Percentiles rank a stretch among this genome's conserved stretches.
Evolutionary conservation across 1,284 basidiomycete genomes (phyloP).

Genomic region (Ganoderma multipileum): DNA sequence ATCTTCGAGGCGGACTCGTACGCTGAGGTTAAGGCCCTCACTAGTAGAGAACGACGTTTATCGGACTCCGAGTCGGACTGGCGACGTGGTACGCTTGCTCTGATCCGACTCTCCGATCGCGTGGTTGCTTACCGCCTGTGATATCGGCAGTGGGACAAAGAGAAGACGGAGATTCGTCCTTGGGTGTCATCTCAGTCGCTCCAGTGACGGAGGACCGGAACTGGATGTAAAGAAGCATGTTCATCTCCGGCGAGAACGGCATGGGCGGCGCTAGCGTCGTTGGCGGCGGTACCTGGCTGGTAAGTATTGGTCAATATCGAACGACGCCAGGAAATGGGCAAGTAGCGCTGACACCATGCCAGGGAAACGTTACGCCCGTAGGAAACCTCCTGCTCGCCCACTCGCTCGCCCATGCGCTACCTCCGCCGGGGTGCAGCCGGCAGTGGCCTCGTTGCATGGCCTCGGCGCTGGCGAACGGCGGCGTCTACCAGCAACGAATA

Average conservation of each 20-base stretch:
- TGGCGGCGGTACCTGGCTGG: constrained; percentile 97
- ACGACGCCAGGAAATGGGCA: not conserved
- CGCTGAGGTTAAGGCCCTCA: constrained; percentile 35
- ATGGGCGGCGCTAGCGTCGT: constrained; percentile 67
- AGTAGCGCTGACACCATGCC: not conserved
- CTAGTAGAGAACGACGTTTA: constrained; percentile 38
- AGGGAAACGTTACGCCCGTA: constrained; percentile 87
- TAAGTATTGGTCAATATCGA: constrained; percentile 49
- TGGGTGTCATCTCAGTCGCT: constrained; percentile 25
- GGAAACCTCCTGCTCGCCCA: constrained; percentile 88
- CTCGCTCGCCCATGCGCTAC: constrained; percentile 86
- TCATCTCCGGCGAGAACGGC: constrained; percentile 82
- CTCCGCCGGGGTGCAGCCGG: constrained; percentile 91
- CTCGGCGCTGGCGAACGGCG: constrained; percentile 88
- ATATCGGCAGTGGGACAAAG: constrained; percentile 36
- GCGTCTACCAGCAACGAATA: constrained; percentile 96
- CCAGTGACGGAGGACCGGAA: no score
- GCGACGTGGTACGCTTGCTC: constrained; percentile 33
- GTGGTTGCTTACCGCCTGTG: no score
- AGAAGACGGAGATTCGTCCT: constrained; percentile 33
- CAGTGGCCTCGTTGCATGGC: constrained; percentile 95
- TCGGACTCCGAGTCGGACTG: no score
- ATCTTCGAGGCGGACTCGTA: constrained; percentile 37
- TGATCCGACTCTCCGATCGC: not conserved
- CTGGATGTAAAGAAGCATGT: no score